These are phyloP conservation scores for Metschnikowia dekortorum DNA, from an alignment of 805 yeast species.

Conservation along the genomic window DNA sequence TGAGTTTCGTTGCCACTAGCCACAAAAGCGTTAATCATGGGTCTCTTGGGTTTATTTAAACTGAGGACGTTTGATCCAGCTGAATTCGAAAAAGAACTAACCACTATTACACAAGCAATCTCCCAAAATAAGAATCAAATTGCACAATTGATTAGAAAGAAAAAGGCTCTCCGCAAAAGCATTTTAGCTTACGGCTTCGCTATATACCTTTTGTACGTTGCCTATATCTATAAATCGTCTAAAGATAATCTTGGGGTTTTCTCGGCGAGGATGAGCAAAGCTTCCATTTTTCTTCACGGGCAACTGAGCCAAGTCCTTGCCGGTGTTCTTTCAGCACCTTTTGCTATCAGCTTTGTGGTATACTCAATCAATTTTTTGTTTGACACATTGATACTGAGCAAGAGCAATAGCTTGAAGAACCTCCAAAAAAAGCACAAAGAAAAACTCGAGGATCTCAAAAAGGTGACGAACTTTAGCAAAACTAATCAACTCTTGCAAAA, in stretches of 20 bases:
- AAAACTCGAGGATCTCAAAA: slow-evolving; percentile 64
- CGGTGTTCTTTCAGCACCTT: slow-evolving; percentile 23
- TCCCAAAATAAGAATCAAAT: slow-evolving; percentile 22
- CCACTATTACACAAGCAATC: slow-evolving; percentile 33
- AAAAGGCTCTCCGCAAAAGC: slow-evolving; percentile 15
- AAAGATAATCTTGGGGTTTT: slow-evolving; percentile 8
- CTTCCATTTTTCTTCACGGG: slow-evolving; percentile 23
- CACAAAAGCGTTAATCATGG: slow-evolving; percentile 10
- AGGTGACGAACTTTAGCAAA: slow-evolving; percentile 67
- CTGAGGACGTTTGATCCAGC: slow-evolving; percentile 36
- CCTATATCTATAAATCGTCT: slow-evolving; percentile 19
- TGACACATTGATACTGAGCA: slow-evolving; percentile 19
- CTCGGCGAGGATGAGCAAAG: slow-evolving; percentile 15
- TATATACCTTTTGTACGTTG: slow-evolving; percentile 22
- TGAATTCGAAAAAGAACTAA: slow-evolving; percentile 40
- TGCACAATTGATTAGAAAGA: slow-evolving; percentile 13
- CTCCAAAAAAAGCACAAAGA: slow-evolving; percentile 45
- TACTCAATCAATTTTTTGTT: slow-evolving; percentile 16
- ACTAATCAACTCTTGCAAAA: slow-evolving; percentile 71
- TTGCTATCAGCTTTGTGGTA: slow-evolving; percentile 16
- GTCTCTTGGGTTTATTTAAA: slow-evolving; percentile 14
- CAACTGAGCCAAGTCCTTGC: slow-evolving; percentile 20
- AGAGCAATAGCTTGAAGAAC: slow-evolving; percentile 17
- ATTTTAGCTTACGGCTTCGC: slow-evolving; percentile 17
- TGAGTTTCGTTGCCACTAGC: not conserved